Evolutionary conservation across 2,329 filamentous ascomycete species (phyloP).

Genomic region (Sporothrix phasma): DNA sequence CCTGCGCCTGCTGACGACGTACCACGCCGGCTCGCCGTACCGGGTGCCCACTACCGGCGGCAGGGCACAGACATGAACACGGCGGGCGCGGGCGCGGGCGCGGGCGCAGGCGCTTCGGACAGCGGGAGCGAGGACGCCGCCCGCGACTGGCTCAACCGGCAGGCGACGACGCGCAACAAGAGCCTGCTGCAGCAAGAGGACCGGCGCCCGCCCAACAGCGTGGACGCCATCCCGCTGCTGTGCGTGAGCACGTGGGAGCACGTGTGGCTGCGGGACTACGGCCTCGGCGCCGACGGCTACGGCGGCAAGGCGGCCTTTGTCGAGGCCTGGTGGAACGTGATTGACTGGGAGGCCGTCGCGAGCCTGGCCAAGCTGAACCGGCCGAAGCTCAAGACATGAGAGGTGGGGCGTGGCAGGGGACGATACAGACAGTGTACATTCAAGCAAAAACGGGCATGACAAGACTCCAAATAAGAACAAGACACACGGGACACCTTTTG

Average conservation of each 20-base stretch:
- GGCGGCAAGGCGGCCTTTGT: constrained; percentile 68
- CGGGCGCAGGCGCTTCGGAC: too few relatives aligned
- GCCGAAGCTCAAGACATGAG: constrained; percentile 18
- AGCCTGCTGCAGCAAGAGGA: constrained; percentile 10
- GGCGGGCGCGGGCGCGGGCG: constrained; percentile 29
- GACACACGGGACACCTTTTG: not conserved
- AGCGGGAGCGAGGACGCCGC: constrained; percentile 29
- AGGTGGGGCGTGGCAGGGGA: not conserved
- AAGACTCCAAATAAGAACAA: not conserved
- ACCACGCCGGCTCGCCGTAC: constrained; percentile 84
- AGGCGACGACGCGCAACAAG: constrained; percentile 17
- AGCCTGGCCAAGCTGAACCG: constrained; percentile 28
- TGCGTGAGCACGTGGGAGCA: constrained; percentile 98
- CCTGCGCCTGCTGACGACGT: constrained; percentile 71
- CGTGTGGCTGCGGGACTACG: constrained; percentile 77
- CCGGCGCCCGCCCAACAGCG: constrained; percentile 52
- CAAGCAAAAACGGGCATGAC: not conserved
- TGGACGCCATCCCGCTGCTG: constrained; percentile 64
- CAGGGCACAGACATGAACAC: constrained; percentile 63
- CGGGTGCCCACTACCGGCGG: constrained; percentile 70
- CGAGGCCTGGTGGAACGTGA: constrained; percentile 73
- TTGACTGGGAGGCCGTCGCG: constrained; percentile 74
- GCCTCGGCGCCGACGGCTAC: constrained; percentile 44
- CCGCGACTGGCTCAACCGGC: constrained; percentile 32
- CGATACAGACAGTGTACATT: constrained; percentile 9